These are phyloP conservation scores for Astrothelium macrocarpum DNA, from an alignment of 495 filamentous ascomycete genomes.

Conservation along the genomic window DNA sequence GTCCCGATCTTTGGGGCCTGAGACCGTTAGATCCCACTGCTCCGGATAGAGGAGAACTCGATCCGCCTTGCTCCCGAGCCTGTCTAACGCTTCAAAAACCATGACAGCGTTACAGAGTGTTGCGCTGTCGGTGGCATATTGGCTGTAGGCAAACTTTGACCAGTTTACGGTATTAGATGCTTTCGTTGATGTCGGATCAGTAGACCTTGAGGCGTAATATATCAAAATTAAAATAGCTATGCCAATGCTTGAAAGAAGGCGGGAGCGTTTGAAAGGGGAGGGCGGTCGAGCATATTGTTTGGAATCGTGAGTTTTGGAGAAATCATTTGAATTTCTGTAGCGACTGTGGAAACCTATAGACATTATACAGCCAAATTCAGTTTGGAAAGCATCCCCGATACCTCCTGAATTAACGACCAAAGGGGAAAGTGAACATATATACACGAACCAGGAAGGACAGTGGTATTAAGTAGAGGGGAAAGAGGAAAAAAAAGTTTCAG, in stretches of 20 bases:
- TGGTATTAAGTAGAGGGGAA: too few relatives aligned
- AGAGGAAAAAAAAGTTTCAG: too few relatives aligned
- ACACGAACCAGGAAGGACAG: too few relatives aligned
- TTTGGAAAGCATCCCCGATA: too few relatives aligned
- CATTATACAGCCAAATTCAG: neutral
- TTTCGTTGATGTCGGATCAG: neutral
- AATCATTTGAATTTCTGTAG: neutral
- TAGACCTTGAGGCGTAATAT: neutral
- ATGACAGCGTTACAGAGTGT: conserved; percentile 31
- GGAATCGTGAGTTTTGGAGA: neutral
- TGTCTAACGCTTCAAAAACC: conserved; percentile 29
- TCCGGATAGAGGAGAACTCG: conserved; percentile 30
- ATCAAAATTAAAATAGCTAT: neutral
- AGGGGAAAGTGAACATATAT: neutral
- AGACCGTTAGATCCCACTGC: conserved; percentile 24
- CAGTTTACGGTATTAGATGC: conserved; percentile 14
- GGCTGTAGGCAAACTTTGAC: conserved; percentile 28
- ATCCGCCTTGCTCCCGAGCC: conserved; percentile 28
- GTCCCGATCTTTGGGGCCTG: conserved; percentile 17
- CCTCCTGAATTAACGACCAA: too few relatives aligned
- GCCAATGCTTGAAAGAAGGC: neutral
- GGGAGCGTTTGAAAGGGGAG: neutral
- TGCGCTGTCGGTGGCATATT: conserved; percentile 31
- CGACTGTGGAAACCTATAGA: neutral
- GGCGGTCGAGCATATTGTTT: neutral